A percentile compares a stretch with the other conserved stretches of the same genome.
Conservation (phyloP, 2,329 filamentous ascomycete genomes). For the Diplocarpon rosae region DNA sequence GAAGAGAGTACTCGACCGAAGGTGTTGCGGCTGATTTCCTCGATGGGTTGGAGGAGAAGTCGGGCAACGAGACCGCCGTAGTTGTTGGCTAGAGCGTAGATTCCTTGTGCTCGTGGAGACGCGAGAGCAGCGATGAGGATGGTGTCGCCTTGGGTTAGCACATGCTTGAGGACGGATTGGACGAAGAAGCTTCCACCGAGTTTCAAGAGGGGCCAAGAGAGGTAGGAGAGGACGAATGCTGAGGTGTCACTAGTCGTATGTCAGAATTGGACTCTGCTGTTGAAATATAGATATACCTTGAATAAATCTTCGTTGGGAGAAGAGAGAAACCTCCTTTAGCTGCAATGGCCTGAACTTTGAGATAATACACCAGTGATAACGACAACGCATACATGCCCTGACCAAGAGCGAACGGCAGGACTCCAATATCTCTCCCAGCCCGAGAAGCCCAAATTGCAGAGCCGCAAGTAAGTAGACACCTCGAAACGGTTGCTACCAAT, state of each 20-base stretch:
- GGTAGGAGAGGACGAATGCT: slow-evolving; percentile 30
- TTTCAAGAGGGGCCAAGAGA: slow-evolving; percentile 59
- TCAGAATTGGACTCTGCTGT: slow-evolving; percentile 3
- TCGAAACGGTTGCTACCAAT: slow-evolving; percentile 65
- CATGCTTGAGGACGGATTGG: slow-evolving; percentile 82
- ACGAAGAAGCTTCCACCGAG: slow-evolving; percentile 75
- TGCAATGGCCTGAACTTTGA: slow-evolving; percentile 47
- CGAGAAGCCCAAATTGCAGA: slow-evolving; percentile 53
- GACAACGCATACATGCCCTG: slow-evolving; percentile 65
- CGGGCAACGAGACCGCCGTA: slow-evolving; percentile 84
- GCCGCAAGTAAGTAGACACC: slow-evolving; percentile 65
- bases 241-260: slow-evolving; percentile 10
- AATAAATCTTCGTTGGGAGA: slow-evolving; percentile 35
- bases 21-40: slow-evolving; percentile 83
- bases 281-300: slow-evolving; percentile 17
- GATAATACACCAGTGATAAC: slow-evolving; percentile 59
- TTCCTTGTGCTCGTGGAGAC: slow-evolving; percentile 69
- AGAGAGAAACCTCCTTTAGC: slow-evolving; percentile 56
- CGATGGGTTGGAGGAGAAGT: slow-evolving; percentile 86
- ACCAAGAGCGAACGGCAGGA: slow-evolving; percentile 80
- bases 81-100: slow-evolving; percentile 88
- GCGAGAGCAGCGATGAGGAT: slow-evolving; percentile 74
- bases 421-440: slow-evolving; percentile 48
- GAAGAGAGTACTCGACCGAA: slow-evolving; percentile 67
- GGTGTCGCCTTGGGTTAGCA: slow-evolving; percentile 90